Conservation (phyloP, 2,329 filamentous ascomycete species). For the Alternaria metachromatica region DNA sequence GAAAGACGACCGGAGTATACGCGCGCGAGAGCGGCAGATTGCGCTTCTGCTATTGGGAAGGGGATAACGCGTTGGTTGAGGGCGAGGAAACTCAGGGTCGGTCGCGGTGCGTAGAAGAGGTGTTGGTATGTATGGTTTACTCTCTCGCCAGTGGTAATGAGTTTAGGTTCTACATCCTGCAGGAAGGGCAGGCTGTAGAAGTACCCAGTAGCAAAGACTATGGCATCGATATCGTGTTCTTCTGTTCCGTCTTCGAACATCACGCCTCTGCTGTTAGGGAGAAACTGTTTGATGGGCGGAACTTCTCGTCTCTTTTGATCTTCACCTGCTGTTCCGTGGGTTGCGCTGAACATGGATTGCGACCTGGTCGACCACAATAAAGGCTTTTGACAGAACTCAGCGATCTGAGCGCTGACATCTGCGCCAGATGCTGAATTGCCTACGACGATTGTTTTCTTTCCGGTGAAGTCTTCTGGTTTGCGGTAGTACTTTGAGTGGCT, state of each 20-base stretch:
- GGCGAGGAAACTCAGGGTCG: constrained; percentile 78
- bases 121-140: constrained; percentile 80
- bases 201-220: constrained; percentile 91
- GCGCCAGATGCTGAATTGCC: constrained; percentile 85
- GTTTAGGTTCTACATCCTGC: constrained; percentile 59
- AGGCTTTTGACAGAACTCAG: constrained; percentile 62
- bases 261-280: constrained; percentile 66
- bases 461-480: constrained; percentile 64
- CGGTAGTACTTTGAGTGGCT: constrained; percentile 78
- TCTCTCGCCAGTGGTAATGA: constrained; percentile 72
- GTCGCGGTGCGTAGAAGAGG: constrained; percentile 75
- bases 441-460: constrained; percentile 78
- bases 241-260: constrained; percentile 70
- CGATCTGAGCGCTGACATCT: constrained; percentile 82
- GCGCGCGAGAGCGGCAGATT: constrained; percentile 77
- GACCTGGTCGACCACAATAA: constrained; percentile 58
- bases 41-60: constrained; percentile 79
- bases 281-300: constrained; percentile 61
- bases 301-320: constrained; percentile 61
- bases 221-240: constrained; percentile 72
- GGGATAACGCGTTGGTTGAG: constrained; percentile 87
- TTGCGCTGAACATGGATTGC: constrained; percentile 20
- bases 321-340: constrained; percentile 16
- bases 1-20: constrained; percentile 75
- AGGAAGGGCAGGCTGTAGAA: constrained; percentile 83